These are phyloP conservation scores for Hansenula anomala DNA, from an alignment of 1,139 yeast species.

Conservation along the genomic window DNA sequence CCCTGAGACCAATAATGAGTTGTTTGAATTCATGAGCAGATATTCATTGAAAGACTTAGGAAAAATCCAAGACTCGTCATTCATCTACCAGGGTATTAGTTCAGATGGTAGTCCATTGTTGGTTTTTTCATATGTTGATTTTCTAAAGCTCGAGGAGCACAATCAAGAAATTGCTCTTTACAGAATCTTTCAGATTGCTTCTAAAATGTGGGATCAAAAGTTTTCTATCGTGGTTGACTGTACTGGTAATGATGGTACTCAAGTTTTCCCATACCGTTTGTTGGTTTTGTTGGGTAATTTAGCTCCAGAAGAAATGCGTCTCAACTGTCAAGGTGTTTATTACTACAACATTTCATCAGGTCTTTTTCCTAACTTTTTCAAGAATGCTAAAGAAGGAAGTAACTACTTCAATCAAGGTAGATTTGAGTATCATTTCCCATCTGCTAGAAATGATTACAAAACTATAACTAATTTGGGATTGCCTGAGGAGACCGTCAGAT, in stretches of 20 bases:
- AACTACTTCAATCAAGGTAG: constrained; percentile 14
- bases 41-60: constrained; percentile 54
- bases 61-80: constrained; percentile 36
- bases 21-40: constrained; percentile 72
- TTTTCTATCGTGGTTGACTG: constrained; percentile 65
- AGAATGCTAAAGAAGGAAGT: constrained; percentile 20
- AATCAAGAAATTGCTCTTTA: constrained; percentile 57
- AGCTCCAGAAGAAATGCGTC: constrained; percentile 42
- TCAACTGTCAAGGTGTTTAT: constrained; percentile 52
- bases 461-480: constrained; percentile 48
- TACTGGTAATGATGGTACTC: constrained; percentile 47
- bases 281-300: constrained; percentile 31
- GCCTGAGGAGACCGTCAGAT: constrained; percentile 31
- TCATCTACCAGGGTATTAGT: constrained; percentile 61
- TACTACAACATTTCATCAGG: constrained; percentile 58
- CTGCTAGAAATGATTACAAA: constrained; percentile 46
- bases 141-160: constrained; percentile 32
- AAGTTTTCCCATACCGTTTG: constrained; percentile 26
- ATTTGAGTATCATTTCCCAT: constrained; percentile 26
- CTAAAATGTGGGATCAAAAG: constrained; percentile 70
- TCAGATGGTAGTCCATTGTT: constrained; percentile 72
- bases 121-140: constrained; percentile 45
- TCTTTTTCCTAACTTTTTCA: constrained; percentile 32
- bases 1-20: constrained; percentile 42
- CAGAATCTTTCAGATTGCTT: constrained; percentile 60